Evolutionary conservation across 306 rosid species (phyloP), one percentile per base, ranked within the genome.

Genomic region (Cicer judaicum): DNA sequence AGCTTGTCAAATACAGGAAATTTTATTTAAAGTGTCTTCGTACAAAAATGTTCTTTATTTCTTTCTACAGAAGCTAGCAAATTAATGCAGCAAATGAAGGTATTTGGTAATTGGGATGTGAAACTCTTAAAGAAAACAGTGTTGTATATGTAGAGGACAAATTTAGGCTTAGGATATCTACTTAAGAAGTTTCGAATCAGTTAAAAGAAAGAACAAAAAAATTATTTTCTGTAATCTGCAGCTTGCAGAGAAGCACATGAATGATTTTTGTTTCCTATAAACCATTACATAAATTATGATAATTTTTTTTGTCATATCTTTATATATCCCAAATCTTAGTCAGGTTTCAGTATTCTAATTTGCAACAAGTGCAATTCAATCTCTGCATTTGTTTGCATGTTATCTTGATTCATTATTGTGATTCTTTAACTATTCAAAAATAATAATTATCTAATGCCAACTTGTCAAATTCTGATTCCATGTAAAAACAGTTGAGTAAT

Each of bases 341-440:
- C 67, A 80, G 76, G 66, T 48, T 74, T 54, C 83, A 64, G 57
- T 43, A 43, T 56, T 57, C 18, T 6, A 46, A 68, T 72, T 24
- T 42, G 62, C 3, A 24, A 24, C 29, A 64, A 50, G 34, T 65
- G 46, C 53, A 52, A 8, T 53, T 64, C 38, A 13, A 42, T 44
- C 21, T 55, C 74, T 36, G 11, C 53, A 55, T 36, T 40, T 67
- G 11, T 6, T 64, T 38, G 59, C 46, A 6, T 57, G 9, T 29
- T 71, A 7, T 64, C 63, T 53, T 7, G 11, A 34, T 8, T 38
- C 14, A 11, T 7, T 73, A 24, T 0, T 8, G 7, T 16, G 29
- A 66, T 48, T 24, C 10, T 62, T 18, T 7, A 56, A 64, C 44
- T 39, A 13, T 18, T 54, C 5, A 54, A 10, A 41, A 41, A 11